Evolutionary conservation across 352 stramenopile genomes (phyloP), one percentile per base, ranked within the genome.

Genomic region (Pythium brachiatum): DNA sequence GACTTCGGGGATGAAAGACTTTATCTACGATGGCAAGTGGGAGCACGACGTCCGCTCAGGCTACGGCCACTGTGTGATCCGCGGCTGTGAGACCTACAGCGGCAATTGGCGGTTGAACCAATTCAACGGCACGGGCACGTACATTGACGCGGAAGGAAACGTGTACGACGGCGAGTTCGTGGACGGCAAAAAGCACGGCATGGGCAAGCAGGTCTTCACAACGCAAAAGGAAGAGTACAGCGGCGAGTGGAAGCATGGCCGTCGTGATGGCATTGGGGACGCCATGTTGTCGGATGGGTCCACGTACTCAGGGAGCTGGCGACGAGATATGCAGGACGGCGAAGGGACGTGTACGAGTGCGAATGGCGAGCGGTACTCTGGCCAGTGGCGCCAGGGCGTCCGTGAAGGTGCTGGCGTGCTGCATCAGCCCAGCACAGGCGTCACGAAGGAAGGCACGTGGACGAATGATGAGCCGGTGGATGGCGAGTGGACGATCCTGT

Each of bases 81-180:
- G 83, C 13, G 78, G 76, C 13, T 82, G 80, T 21, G 83, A 92
- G 65, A 89, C 79, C 12, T 92, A 90, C 59, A 91, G 73, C 23
- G 88, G 88, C 0, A 44, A 87, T 25, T 96, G 88, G 88, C 60
- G 64, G 6, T 59, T 60, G 9, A 92, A 92, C 53, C 73, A 86
- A 38, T 96, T 94, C 39, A 78, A 96, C 46, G 88, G 88, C 8
- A 68, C 57, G 5, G 88, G 88, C 20, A 89, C 82, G 36, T 91
- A 91, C 62, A 90, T 89, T 18, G 86, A 94, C 54, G 84, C 86
- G 0, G 83, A 92, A 50, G 88, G 88, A 2, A 78, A 76, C 29
- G 76, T 92, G 32, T 96, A 94, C 60, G 83, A 94, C 32, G 88
- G 88, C 32, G 88, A 96, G 72, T 94, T 92, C 62, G 70, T 66